Conservation (phyloP, 495 filamentous ascomycete species). For the Podospora tetraspora region DNA sequence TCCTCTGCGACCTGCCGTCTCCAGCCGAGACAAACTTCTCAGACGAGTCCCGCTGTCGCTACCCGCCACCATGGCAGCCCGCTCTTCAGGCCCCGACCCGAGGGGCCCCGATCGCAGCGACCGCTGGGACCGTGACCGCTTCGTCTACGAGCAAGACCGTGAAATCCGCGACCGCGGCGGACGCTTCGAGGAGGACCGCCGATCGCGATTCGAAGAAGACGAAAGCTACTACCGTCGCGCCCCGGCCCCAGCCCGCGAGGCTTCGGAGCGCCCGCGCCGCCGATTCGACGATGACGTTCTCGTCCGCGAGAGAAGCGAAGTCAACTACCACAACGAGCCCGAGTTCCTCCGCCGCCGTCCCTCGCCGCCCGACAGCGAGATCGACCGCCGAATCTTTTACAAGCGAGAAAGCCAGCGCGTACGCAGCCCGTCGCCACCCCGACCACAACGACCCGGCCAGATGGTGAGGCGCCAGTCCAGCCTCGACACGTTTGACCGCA, state of each 20-base stretch:
- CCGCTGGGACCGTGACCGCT: slow-evolving; percentile 43
- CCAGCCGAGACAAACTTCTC: not conserved
- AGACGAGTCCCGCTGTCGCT: not conserved
- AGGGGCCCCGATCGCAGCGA: slow-evolving; percentile 29
- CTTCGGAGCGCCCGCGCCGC: slow-evolving; percentile 25
- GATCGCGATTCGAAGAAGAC: slow-evolving; percentile 13
- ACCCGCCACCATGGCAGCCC: slow-evolving; percentile 26
- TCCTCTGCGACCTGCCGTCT: not conserved
- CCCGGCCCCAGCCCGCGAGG: slow-evolving; percentile 25
- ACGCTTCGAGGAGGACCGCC: slow-evolving; percentile 28
- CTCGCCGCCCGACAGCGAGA: slow-evolving; percentile 28
- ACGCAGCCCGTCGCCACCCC: slow-evolving; percentile 36
- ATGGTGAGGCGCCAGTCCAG: slow-evolving; percentile 41
- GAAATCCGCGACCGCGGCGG: slow-evolving; percentile 25
- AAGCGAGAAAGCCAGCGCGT: slow-evolving; percentile 32
- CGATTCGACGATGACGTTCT: slow-evolving; percentile 29
- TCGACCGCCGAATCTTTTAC: slow-evolving; percentile 30
- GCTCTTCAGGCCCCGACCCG: slow-evolving; percentile 34
- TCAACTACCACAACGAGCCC: slow-evolving; percentile 35
- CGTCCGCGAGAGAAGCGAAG: slow-evolving; percentile 33
- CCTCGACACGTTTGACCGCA: slow-evolving; percentile 48
- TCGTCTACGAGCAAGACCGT: slow-evolving; percentile 32
- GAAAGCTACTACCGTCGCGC: slow-evolving; percentile 21
- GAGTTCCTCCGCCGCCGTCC: slow-evolving; percentile 16
- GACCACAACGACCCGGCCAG: slow-evolving; percentile 21